Evolutionary conservation across 345 rosid species (phyloP), one percentile per base, ranked within the genome.

Genomic region (Jatropha curcas): DNA sequence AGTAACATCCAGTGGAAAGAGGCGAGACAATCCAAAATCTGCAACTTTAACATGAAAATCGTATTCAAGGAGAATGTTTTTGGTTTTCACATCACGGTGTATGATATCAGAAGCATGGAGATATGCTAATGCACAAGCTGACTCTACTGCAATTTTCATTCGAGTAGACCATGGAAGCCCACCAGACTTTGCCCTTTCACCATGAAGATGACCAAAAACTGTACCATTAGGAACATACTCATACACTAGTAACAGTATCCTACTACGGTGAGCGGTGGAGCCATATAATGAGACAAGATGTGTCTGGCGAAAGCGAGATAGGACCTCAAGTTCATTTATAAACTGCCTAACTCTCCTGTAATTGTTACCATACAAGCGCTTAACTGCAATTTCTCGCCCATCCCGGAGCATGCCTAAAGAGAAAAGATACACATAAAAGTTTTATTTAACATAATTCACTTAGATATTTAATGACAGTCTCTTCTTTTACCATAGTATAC

Each of bases 71-170:
- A 94, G 98, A 68, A 94, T 92, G 73, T 94, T 92, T 82, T 82
- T 86, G 67, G 98, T 82, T 67, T 92, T 94, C 72, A 94, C 95
- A 60, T 94, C 98, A 16, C 97, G 95, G 76, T 94, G 98, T 41
- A 92, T 84, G 48, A 88, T 86, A 37, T 82, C 82, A 20, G 91
- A 84, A 22, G 90, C 88, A 68, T 94, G 97, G 66, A 94, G 97
- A 82, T 90, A 94, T n/a, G 80, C 76, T 73, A 94, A 67, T 7
- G 97, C 97, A 67, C 71, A 58, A 19, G 95, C 95, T 7, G 98
- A 92, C 79, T 90, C 97, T 0, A 89, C 59, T 20, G 97, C 97
- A 46, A 94, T 90, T 25, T 92, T 84, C 67, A 94, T 74, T 31
- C 97, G 82, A 1, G 64, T 86, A 45, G 71, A 46, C 97, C 95